Evolutionary conservation across 768 basidiomycete genomes (phyloP).

Genomic region (Psilocybe cyanescens): DNA sequence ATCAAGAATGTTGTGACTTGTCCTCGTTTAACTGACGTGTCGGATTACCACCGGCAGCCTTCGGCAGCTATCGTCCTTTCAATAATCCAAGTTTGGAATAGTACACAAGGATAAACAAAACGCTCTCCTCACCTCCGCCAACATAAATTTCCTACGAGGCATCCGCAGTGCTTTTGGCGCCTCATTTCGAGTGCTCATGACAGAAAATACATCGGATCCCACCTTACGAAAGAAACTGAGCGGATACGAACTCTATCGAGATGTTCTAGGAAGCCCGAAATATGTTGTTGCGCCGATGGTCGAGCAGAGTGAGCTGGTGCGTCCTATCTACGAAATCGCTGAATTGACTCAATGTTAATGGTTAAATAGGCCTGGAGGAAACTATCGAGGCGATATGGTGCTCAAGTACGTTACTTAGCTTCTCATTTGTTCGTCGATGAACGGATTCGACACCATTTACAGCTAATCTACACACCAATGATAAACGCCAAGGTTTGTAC

Average conservation of each 20-base stretch:
- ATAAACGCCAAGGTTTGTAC: slow-evolving; percentile 83
- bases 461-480: slow-evolving; percentile 98
- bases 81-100: neutral
- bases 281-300: slow-evolving; percentile 98
- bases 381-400: slow-evolving; percentile 81
- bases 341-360: slow-evolving; percentile 6
- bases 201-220: slow-evolving; percentile 2
- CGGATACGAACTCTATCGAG: slow-evolving; percentile 85
- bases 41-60: too few relatives aligned
- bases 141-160: slow-evolving; percentile 14
- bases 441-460: neutral
- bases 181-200: slow-evolving; percentile 14
- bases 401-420: slow-evolving; percentile 53
- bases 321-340: slow-evolving; percentile 29
- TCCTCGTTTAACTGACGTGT: too few relatives aligned
- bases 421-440: neutral
- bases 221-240: slow-evolving; percentile 45
- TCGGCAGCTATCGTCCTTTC: too few relatives aligned
- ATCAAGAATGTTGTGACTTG: neutral
- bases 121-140: slow-evolving; percentile 3
- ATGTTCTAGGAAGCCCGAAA: slow-evolving; percentile 83
- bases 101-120: neutral
- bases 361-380: slow-evolving; percentile 81
- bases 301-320: slow-evolving; percentile 93
- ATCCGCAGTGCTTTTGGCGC: slow-evolving; percentile 18